Conservation (phyloP, 2,329 filamentous ascomycete species). For the Neonectria ditissima region DNA sequence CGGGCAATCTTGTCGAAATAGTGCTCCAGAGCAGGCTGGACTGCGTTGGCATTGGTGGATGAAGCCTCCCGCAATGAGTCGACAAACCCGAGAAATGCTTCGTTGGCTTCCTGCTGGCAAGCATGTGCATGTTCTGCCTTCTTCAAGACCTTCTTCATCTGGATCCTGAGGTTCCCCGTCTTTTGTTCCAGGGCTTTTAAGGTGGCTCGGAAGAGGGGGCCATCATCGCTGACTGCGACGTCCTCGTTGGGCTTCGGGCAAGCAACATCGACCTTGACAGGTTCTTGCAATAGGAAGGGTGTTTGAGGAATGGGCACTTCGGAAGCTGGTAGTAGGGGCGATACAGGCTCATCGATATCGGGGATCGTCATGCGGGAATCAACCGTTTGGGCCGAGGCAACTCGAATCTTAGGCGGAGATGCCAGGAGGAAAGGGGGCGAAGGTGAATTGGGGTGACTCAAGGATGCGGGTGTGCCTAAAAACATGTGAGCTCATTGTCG, state of each 20-base stretch:
- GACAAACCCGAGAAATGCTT: conserved; percentile 84
- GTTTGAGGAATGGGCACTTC: conserved; percentile 51
- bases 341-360: conserved; percentile 73
- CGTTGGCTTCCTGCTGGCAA: conserved; percentile 86
- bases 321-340: conserved; percentile 58
- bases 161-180: conserved; percentile 90
- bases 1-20: conserved; percentile 98
- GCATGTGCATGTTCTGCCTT: conserved; percentile 89
- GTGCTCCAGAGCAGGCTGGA: conserved; percentile 96
- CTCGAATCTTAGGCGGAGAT: conserved; percentile 80
- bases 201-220: conserved; percentile 93
- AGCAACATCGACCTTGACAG: conserved; percentile 87
- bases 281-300: conserved; percentile 53
- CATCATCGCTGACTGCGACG: conserved; percentile 87
- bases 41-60: conserved; percentile 91
- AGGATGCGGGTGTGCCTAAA: conserved; percentile 57
- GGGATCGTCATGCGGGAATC: conserved; percentile 83
- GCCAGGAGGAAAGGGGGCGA: conserved; percentile 79
- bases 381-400: conserved; percentile 88
- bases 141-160: conserved; percentile 97
- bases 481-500: conserved; percentile 31
- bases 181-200: conserved; percentile 98
- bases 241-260: conserved; percentile 89
- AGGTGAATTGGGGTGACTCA: conserved; percentile 72
- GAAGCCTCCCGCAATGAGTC: conserved; percentile 89